Conservation (phyloP, 106 monocot genomes). For the Narthecium ossifragum region DNA sequence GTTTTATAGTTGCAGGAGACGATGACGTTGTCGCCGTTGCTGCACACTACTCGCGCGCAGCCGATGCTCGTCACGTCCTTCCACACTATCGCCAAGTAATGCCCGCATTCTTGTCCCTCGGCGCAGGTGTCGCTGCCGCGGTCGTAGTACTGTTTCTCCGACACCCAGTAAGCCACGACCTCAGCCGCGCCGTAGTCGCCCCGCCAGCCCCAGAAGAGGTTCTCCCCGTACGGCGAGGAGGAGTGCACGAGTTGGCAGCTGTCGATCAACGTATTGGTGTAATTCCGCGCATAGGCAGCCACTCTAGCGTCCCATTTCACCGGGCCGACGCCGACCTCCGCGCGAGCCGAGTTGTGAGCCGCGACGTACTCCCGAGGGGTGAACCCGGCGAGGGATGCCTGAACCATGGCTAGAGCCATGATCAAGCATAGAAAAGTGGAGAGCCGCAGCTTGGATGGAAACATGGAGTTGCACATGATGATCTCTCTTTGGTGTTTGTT, state of each 20-base stretch:
- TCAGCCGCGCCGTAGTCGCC: too few species aligned
- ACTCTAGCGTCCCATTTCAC: not conserved
- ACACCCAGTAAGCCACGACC: too few species aligned
- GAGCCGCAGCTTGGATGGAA: not conserved
- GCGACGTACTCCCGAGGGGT: not conserved
- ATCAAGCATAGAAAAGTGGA: not conserved
- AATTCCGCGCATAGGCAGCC: not conserved
- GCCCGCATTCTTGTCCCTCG: too few species aligned
- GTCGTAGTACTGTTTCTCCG: too few species aligned
- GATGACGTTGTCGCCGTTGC: too few species aligned
- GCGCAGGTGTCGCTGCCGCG: too few species aligned
- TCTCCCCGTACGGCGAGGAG: not conserved
- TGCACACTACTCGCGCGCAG: too few species aligned
- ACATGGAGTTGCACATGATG: not conserved
- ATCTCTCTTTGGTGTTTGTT: not conserved
- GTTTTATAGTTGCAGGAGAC: not conserved
- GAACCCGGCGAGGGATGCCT: not conserved
- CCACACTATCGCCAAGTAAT: too few species aligned
- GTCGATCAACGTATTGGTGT: not conserved
- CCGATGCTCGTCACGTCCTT: too few species aligned
- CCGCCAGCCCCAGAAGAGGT: not conserved
- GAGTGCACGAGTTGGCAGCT: conserved; percentile 1
- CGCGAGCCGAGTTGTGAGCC: conserved; percentile 1
- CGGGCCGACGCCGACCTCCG: not conserved
- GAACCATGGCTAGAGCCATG: not conserved